A percentile compares a stretch with the other conserved stretches of the same genome.
Evolutionary conservation across 768 basidiomycete species (phyloP).

Genomic region (Pleurotus giganteus): DNA sequence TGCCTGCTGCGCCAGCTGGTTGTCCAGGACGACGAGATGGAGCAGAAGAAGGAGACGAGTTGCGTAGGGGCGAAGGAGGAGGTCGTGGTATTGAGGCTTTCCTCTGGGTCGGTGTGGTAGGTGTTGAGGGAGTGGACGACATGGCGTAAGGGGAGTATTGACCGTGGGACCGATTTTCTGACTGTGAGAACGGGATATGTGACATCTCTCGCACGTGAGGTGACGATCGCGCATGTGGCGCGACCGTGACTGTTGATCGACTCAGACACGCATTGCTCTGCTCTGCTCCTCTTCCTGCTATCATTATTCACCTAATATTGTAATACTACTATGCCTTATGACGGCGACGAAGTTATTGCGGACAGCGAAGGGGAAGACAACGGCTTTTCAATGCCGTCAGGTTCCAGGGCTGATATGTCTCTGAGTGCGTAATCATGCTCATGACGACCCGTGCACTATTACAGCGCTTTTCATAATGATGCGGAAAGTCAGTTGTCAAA

Average conservation of each 20-base stretch:
- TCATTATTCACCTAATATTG: background rate
- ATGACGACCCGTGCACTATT: too few relatives aligned
- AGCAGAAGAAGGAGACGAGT: slow-evolving; percentile 26
- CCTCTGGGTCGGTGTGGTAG: slow-evolving; percentile 21
- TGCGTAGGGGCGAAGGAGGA: slow-evolving; percentile 44
- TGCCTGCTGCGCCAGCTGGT: slow-evolving; percentile 28
- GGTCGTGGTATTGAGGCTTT: slow-evolving; percentile 29
- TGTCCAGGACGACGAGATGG: background rate
- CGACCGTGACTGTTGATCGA: background rate
- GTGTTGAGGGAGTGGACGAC: slow-evolving; percentile 9
- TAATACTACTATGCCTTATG: background rate
- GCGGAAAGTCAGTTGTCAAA: too few relatives aligned
- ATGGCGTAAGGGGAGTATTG: background rate
- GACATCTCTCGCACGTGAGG: background rate
- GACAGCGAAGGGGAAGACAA: slow-evolving; percentile 44
- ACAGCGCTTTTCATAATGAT: too few relatives aligned
- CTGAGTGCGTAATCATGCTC: too few relatives aligned
- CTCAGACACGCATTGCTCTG: background rate
- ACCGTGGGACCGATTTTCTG: background rate
- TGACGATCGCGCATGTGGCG: slow-evolving; percentile 2
- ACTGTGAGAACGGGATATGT: background rate
- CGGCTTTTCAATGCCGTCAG: background rate
- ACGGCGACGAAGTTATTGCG: slow-evolving; percentile 42
- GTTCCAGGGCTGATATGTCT: background rate
- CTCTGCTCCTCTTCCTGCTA: background rate